Conservation (phyloP, 805 yeast genomes). For the Yarrowia deformans region DNA sequence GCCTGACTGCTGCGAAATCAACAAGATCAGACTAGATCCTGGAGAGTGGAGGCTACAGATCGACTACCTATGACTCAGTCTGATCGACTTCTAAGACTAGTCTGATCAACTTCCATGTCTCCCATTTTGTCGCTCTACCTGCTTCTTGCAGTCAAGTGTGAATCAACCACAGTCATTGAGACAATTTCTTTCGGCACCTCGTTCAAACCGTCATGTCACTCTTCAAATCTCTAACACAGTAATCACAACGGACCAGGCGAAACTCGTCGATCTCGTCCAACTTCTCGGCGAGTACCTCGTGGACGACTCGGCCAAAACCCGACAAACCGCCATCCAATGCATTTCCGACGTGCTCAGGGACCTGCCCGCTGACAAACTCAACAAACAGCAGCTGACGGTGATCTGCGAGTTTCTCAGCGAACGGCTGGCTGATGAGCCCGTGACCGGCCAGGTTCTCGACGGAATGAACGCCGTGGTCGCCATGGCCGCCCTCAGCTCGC, state of each 20-base stretch:
- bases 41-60: no score
- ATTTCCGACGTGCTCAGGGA: slow-evolving; percentile 53
- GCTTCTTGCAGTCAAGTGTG: no score
- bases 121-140: no score
- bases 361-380: slow-evolving; percentile 49
- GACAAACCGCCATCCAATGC: slow-evolving; percentile 56
- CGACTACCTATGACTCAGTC: no score
- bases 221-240: no score
- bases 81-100: no score
- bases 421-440: slow-evolving; percentile 70
- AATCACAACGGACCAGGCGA: slow-evolving; percentile 47
- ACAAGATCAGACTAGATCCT: no score
- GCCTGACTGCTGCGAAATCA: no score
- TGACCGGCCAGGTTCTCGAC: slow-evolving; percentile 59
- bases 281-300: slow-evolving; percentile 68
- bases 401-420: slow-evolving; percentile 61
- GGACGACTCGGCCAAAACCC: slow-evolving; percentile 60
- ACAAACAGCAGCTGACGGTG: slow-evolving; percentile 51
- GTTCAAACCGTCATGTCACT: no score
- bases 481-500: slow-evolving; percentile 58
- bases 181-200: no score
- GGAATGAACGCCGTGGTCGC: slow-evolving; percentile 62
- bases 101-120: no score
- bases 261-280: slow-evolving; percentile 62
- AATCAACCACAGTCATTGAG: no score